phyloP scores from a whole-genome alignment of 164 flowering plant genomes.

The Pachysandra terminalis region DNA sequence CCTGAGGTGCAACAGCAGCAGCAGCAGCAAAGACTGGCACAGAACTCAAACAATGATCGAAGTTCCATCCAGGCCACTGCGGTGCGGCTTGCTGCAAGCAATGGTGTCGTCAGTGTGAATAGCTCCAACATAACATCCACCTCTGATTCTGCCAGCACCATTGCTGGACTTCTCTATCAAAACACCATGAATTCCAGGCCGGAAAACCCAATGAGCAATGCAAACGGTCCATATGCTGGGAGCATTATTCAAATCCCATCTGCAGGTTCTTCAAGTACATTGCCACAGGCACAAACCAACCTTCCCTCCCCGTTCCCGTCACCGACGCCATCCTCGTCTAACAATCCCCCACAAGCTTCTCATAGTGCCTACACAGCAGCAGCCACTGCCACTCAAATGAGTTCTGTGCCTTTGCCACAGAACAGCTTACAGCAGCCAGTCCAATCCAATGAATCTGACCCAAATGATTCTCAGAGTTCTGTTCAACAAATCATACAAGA shows the following conservation, averaged over 20 bases:
- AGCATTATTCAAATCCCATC: slow-evolving; percentile 62
- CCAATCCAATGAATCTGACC: slow-evolving; percentile 59
- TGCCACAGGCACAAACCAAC: slow-evolving; percentile 54
- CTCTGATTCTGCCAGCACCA: slow-evolving; percentile 46
- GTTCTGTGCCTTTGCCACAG: slow-evolving; percentile 63
- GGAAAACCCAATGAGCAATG: slow-evolving; percentile 47
- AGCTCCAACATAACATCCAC: slow-evolving; percentile 37
- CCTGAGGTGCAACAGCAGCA: slow-evolving; percentile 50
- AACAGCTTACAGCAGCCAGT: slow-evolving; percentile 48
- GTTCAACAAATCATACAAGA: slow-evolving; percentile 89
- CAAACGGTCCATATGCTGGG: slow-evolving; percentile 66
- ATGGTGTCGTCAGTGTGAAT: slow-evolving; percentile 50
- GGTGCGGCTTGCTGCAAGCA: slow-evolving; percentile 41
- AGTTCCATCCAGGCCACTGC: slow-evolving; percentile 33
- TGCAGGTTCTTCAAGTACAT: slow-evolving; percentile 56
- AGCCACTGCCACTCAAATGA: slow-evolving; percentile 36
- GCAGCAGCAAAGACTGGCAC: slow-evolving; percentile 38
- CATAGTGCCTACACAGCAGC: slow-evolving; percentile 37
- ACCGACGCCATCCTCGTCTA: slow-evolving; percentile 71
- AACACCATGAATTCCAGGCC: slow-evolving; percentile 81
- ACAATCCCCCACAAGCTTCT: slow-evolving; percentile 54
- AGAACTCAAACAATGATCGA: slow-evolving; percentile 43
- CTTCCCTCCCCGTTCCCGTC: slow-evolving; percentile 67
- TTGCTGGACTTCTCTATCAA: slow-evolving; percentile 74
- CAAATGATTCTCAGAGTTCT: slow-evolving; percentile 77